These are phyloP conservation scores for Pachyrhizus erosus DNA, from an alignment of 306 rosid genomes.

Conservation along the genomic window DNA sequence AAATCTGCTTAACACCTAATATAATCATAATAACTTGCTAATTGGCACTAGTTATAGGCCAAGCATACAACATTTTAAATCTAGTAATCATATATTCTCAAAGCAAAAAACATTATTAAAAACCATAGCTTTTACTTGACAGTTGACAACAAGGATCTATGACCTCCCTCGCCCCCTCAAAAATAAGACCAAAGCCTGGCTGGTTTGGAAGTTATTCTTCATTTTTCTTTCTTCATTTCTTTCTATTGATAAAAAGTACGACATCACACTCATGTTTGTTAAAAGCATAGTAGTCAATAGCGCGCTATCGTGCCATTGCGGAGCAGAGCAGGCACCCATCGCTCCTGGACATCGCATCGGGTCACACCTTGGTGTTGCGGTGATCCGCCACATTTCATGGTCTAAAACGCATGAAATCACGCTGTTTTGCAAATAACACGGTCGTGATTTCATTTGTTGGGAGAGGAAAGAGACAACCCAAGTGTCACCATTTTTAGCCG, in stretches of 20 bases:
- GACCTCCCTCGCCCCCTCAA: neutral
- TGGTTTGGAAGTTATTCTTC: neutral
- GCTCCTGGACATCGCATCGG: too few relatives aligned
- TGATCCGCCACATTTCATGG: too few relatives aligned
- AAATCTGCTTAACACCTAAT: neutral
- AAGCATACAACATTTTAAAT: neutral
- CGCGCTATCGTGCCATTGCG: too few relatives aligned
- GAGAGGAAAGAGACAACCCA: too few relatives aligned
- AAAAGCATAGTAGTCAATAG: too few relatives aligned
- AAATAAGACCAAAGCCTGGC: neutral
- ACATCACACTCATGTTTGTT: slow-evolving; percentile 7
- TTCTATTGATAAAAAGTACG: slow-evolving; percentile 2
- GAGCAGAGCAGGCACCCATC: too few relatives aligned
- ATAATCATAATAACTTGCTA: slow-evolving; percentile 4
- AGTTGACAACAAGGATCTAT: neutral
- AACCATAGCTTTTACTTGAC: neutral
- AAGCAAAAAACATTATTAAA: neutral
- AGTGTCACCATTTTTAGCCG: too few relatives aligned
- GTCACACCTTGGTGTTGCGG: too few relatives aligned
- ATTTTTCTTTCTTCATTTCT: neutral
- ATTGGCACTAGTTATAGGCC: slow-evolving; percentile 1
- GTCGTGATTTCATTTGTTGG: too few relatives aligned
- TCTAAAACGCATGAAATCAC: too few relatives aligned
- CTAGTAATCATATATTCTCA: neutral
- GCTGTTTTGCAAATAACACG: too few relatives aligned